Conservation (phyloP, 768 basidiomycete species). For the Fomitopsis pulvina region DNA sequence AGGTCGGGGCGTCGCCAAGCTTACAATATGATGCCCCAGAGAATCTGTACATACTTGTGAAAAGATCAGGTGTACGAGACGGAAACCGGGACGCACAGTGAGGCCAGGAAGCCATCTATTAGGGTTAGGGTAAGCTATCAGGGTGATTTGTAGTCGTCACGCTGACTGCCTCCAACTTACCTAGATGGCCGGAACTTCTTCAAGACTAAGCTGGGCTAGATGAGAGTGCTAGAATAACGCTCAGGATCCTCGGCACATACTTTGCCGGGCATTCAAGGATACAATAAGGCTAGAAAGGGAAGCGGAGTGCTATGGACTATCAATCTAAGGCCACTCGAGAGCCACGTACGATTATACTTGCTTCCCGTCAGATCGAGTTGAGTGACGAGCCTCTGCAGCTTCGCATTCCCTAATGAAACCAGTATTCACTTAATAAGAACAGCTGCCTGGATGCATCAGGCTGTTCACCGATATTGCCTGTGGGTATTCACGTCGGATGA, state of each 20-base stretch:
- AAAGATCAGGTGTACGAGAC: not conserved
- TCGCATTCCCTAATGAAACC: constrained; percentile 16
- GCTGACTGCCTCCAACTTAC: no score
- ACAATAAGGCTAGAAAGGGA: constrained; percentile 39
- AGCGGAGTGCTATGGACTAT: not conserved
- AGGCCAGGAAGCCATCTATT: constrained; percentile 61
- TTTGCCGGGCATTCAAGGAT: constrained; percentile 63
- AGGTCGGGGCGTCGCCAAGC: constrained; percentile 8
- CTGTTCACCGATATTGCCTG: constrained; percentile 17
- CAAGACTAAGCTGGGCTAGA: constrained; percentile 35
- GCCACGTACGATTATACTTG: constrained; percentile 52
- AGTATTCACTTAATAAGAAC: not conserved
- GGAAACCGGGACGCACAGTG: constrained; percentile 33
- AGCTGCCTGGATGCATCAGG: not conserved
- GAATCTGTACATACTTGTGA: constrained; percentile 28
- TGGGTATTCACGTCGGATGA: not conserved
- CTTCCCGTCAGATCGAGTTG: constrained; percentile 51
- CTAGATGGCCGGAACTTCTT: constrained; percentile 60
- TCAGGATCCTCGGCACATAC: constrained; percentile 34
- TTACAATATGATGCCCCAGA: constrained; percentile 62
- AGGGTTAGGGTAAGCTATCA: not conserved
- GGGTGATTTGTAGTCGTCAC: not conserved
- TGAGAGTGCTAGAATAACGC: not conserved
- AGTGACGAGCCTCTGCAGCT: constrained; percentile 39
- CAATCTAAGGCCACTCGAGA: not conserved